Evolutionary conservation across 805 yeast genomes (phyloP).

Genomic region (Scheffersomyces amazonensis): DNA sequence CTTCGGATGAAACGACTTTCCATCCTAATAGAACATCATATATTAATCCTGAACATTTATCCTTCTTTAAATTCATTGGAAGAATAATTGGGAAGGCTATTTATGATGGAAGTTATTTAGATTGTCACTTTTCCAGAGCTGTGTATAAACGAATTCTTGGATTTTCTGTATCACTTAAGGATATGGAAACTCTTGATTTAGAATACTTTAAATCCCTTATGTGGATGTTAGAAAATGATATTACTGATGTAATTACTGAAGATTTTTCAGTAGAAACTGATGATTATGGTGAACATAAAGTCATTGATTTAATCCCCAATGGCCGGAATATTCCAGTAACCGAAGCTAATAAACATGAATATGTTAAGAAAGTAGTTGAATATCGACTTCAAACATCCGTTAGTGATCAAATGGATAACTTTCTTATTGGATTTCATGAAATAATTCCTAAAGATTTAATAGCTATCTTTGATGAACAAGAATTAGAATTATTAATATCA

Average conservation of each 20-base stretch:
- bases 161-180: slow-evolving; percentile 77
- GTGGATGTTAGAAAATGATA: slow-evolving; percentile 97
- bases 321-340: slow-evolving; percentile 87
- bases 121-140: slow-evolving; percentile 93
- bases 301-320: slow-evolving; percentile 75
- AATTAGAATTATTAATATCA: slow-evolving; percentile 84
- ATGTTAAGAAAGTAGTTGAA: slow-evolving; percentile 82
- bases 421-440: slow-evolving; percentile 85
- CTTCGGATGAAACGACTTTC: slow-evolving; percentile 88
- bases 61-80: slow-evolving; percentile 93
- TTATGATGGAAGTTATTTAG: slow-evolving; percentile 78
- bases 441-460: slow-evolving; percentile 81
- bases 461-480: slow-evolving; percentile 91
- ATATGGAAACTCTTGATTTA: slow-evolving; percentile 89
- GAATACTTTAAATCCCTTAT: slow-evolving; percentile 88
- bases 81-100: slow-evolving; percentile 93
- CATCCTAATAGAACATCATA: slow-evolving; percentile 93
- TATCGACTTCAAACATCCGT: slow-evolving; percentile 82
- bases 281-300: slow-evolving; percentile 86
- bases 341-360: slow-evolving; percentile 86
- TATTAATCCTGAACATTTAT: slow-evolving; percentile 88
- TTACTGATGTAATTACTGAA: slow-evolving; percentile 91
- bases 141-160: slow-evolving; percentile 87
- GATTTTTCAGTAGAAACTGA: slow-evolving; percentile 92
- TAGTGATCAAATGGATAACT: slow-evolving; percentile 80